phyloP scores from a whole-genome alignment of 345 rosid species.

The Camelina hispida region DNA sequence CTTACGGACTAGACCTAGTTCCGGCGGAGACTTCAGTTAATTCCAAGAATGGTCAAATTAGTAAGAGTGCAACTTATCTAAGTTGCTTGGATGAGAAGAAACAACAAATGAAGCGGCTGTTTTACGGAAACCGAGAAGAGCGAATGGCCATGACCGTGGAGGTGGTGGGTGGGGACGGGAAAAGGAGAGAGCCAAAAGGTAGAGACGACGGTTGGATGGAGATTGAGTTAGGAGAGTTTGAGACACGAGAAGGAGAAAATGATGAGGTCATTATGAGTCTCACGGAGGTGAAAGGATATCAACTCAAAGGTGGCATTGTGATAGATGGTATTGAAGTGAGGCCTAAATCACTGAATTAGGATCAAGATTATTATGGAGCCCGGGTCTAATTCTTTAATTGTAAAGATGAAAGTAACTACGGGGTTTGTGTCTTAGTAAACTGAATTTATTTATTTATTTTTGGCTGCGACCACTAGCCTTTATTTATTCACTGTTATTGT shows the following conservation, averaged over 20 bases:
- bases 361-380: neutral
- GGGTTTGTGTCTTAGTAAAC: neutral
- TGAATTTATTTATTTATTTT: too few relatives aligned
- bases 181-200: conserved; percentile 21
- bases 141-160: conserved; percentile 17
- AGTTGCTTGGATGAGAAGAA: conserved; percentile 45
- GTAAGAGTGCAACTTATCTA: conserved; percentile 38
- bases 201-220: conserved; percentile 57
- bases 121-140: conserved; percentile 36
- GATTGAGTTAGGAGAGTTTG: conserved; percentile 58
- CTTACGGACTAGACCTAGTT: conserved; percentile 53
- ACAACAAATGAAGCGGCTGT: conserved; percentile 38
- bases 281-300: conserved; percentile 50
- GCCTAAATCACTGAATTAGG: conserved; percentile 35
- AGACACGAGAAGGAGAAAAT: conserved; percentile 37
- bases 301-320: conserved; percentile 58
- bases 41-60: conserved; percentile 27
- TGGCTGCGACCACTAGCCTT: too few relatives aligned
- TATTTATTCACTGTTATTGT: neutral
- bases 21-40: conserved; percentile 50
- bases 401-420: too few relatives aligned
- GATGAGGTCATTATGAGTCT: conserved; percentile 45
- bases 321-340: conserved; percentile 54
- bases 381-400: neutral
- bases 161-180: neutral